Evolutionary conservation across 148 eudicot genomes (phyloP).

Genomic region (Amaranthus hypochondriacus): DNA sequence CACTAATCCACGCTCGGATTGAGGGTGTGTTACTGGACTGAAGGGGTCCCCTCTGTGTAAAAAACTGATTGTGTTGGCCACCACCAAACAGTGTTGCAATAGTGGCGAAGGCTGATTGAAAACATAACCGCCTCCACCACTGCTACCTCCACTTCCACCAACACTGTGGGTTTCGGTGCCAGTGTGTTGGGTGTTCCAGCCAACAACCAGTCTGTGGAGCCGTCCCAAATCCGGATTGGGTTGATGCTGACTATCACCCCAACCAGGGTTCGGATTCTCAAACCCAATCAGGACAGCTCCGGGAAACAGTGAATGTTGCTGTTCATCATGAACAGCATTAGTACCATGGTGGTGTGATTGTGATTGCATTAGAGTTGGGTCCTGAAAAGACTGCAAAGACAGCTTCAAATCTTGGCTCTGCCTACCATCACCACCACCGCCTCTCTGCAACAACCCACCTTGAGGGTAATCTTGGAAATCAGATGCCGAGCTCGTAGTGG

Average conservation of each 20-base stretch:
- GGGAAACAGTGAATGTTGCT: slow-evolving; percentile 31
- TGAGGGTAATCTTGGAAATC: slow-evolving; percentile 44
- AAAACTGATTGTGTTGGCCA: slow-evolving; percentile 53
- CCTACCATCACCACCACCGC: slow-evolving; percentile 25
- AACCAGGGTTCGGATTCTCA: slow-evolving; percentile 43
- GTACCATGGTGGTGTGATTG: slow-evolving; percentile 34
- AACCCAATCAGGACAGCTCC: slow-evolving; percentile 40
- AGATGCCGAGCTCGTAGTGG: slow-evolving; percentile 27
- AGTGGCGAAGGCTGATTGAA: slow-evolving; percentile 41
- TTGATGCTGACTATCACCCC: slow-evolving; percentile 53
- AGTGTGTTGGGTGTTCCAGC: slow-evolving; percentile 39
- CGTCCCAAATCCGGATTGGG: slow-evolving; percentile 39
- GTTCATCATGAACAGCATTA: slow-evolving; percentile 19
- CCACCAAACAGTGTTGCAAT: slow-evolving; percentile 59
- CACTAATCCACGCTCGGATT: slow-evolving; percentile 80
- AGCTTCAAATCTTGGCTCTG: slow-evolving; percentile 86
- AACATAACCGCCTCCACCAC: slow-evolving; percentile 37
- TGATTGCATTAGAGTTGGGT: slow-evolving; percentile 46
- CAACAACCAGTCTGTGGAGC: slow-evolving; percentile 49
- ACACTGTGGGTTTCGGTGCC: slow-evolving; percentile 24
- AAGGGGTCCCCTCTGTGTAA: slow-evolving; percentile 99
- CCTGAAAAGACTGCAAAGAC: slow-evolving; percentile 81
- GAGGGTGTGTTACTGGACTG: slow-evolving; percentile 98
- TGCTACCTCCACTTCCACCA: slow-evolving; percentile 17
- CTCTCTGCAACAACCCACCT: slow-evolving; percentile 16